Evolutionary conservation across 2,329 filamentous ascomycete species (phyloP).

Genomic region (Ophiostoma novo-ulmi): DNA sequence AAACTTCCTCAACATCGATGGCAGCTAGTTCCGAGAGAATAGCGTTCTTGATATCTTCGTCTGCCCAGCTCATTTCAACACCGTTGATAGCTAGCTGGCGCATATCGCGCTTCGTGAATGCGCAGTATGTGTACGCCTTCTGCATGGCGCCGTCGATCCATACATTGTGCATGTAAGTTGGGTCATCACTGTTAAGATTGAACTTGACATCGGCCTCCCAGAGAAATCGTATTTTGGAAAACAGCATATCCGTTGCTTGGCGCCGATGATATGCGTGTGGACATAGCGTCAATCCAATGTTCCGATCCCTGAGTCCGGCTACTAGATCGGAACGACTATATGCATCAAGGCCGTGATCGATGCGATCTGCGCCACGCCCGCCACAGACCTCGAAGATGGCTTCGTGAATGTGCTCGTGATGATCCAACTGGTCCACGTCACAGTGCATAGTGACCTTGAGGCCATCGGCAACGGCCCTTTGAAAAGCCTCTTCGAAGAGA

Average conservation of each 20-base stretch:
- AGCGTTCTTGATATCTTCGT: background rate
- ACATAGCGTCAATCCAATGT: background rate
- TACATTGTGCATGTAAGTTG: background rate
- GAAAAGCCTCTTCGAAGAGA: background rate
- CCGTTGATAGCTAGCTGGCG: constrained; percentile 2
- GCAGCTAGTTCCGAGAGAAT: background rate
- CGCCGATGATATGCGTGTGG: constrained; percentile 12
- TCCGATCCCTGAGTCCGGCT: background rate
- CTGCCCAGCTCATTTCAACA: constrained; percentile 1
- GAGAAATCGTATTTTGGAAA: background rate
- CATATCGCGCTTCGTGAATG: background rate
- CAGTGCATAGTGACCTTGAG: constrained; percentile 12
- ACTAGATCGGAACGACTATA: constrained; percentile 10
- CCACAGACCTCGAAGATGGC: constrained; percentile 9
- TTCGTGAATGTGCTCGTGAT: constrained; percentile 12
- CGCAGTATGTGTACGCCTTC: constrained; percentile 8
- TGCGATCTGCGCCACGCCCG: constrained; percentile 8
- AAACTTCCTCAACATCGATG: background rate
- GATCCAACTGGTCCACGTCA: constrained; percentile 12
- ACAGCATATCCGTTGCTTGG: background rate
- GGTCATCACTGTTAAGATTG: background rate
- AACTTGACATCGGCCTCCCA: constrained; percentile 11
- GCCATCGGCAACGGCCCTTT: background rate
- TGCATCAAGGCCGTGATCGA: constrained; percentile 14
- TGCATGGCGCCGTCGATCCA: constrained; percentile 15